These are phyloP conservation scores for Saturnispora hagleri DNA, from an alignment of 805 yeast genomes.

Conservation along the genomic window DNA sequence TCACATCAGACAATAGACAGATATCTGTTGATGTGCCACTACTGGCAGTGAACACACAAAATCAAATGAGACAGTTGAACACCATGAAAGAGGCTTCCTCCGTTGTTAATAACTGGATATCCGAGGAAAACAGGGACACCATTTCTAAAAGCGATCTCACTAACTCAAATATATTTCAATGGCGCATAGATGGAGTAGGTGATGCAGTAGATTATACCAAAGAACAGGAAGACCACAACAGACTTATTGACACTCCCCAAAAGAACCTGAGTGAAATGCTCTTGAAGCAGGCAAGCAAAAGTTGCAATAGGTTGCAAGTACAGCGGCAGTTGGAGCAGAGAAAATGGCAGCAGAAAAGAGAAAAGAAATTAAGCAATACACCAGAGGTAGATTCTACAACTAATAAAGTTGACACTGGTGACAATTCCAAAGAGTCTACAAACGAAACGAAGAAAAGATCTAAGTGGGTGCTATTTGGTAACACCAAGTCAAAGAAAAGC, in stretches of 20 bases:
- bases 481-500: not conserved
- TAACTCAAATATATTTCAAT: not conserved
- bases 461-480: not conserved
- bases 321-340: not conserved
- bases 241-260: not conserved
- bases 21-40: conserved; percentile 5
- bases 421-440: not conserved
- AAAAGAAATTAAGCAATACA: not conserved
- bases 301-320: not conserved
- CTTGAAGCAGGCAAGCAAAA: not conserved
- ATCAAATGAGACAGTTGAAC: conserved; percentile 12
- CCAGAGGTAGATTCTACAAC: not conserved
- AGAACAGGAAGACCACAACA: conserved; percentile 3
- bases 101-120: conserved; percentile 20
- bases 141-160: not conserved
- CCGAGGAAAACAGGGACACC: conserved; percentile 21
- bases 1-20: conserved; percentile 11
- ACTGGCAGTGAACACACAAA: conserved; percentile 17
- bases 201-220: not conserved
- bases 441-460: not conserved
- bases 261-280: not conserved
- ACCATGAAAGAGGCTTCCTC: conserved; percentile 9
- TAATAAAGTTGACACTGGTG: not conserved
- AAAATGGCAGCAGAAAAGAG: not conserved
- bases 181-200: not conserved